Base-by-base conservation (phyloP, 1,284 basidiomycete species). In the Pseudozyma sp. region DNA sequence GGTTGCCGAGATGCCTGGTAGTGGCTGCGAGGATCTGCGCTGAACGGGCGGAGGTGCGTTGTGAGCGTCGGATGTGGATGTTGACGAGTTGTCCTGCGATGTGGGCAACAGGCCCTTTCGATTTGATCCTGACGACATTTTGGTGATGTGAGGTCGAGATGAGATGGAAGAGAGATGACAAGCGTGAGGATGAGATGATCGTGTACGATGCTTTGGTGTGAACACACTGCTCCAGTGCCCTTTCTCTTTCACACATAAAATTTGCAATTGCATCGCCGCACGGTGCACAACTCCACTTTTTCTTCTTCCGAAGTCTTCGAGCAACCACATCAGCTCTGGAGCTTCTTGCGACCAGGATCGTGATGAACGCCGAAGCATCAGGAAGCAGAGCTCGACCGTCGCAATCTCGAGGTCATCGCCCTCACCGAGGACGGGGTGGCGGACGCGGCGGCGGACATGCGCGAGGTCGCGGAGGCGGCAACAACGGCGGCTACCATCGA, bases 1-100 rank as follows among this genome's bases (percentile, higher is more conserved):
- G 16, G 81, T 82, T 14, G 77, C 69, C 30, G 79, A 81, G 37
- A 82, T 80, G 40, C 81, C 81, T 2, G 81, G 79, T 7, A 82
- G 55, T n/a, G 80, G 78, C 43, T 75, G 67, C 2, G 74, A 76
- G 1, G 74, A 73, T 43, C 74, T 34, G 10, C 74, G 65, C 34
- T 76, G 74, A 42, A 76, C 60, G 11, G 44, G 35, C 13, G 73
- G 57, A 19, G 70, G 52, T 39, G 61, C 39, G 35, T 39, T 67
- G 39, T 24, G 16, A 14, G 44, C 31, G 13, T 43, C 53, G 5
- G 65, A 35, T 11, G 19, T 24, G 11, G 37, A 31, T 30, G 46
- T 44, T 37, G 54, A 51, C 13, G 60, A 17, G 17, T 49, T 49
- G 17, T 69, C 61, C 37, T 69, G 58, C 17, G 71, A 64, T n/a